These are phyloP conservation scores for Cicer chorassanicum DNA, from an alignment of 306 rosid genomes.

Conservation along the genomic window DNA sequence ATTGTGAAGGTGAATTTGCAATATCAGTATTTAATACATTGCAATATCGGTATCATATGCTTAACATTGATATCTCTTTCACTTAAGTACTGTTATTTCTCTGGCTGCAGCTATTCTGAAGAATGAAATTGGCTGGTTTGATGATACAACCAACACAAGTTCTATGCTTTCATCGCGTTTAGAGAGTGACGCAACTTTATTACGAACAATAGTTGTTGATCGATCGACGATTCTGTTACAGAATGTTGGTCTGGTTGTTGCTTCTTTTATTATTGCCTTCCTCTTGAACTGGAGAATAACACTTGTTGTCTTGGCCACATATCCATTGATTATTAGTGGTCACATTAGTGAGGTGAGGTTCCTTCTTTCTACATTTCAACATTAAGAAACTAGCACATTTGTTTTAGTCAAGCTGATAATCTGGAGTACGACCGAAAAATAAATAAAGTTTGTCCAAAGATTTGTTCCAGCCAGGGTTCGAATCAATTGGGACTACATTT, in stretches of 20 bases:
- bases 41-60: background rate
- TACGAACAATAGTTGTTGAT: conserved; percentile 85
- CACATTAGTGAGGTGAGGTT: conserved; percentile 99
- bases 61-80: conserved; percentile 7
- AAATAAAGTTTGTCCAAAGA: no score
- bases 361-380: conserved; percentile 32
- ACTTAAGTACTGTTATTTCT: conserved; percentile 29
- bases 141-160: conserved; percentile 80
- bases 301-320: conserved; percentile 86
- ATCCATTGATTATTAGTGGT: conserved; percentile 88
- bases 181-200: conserved; percentile 80
- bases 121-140: conserved; percentile 98
- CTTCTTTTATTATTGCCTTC: conserved; percentile 85
- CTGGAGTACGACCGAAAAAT: no score
- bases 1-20: conserved; percentile 5
- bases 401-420: background rate
- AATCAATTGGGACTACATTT: no score
- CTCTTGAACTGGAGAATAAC: conserved; percentile 94
- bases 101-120: conserved; percentile 79
- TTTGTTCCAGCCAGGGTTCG: no score
- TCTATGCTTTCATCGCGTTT: conserved; percentile 89
- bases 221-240: conserved; percentile 82
- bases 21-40: background rate
- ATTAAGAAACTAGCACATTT: conserved; percentile 8
- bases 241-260: conserved; percentile 80